Conservation (phyloP, 2,329 filamentous ascomycete species). For the Stagonosporopsis vannaccii region DNA sequence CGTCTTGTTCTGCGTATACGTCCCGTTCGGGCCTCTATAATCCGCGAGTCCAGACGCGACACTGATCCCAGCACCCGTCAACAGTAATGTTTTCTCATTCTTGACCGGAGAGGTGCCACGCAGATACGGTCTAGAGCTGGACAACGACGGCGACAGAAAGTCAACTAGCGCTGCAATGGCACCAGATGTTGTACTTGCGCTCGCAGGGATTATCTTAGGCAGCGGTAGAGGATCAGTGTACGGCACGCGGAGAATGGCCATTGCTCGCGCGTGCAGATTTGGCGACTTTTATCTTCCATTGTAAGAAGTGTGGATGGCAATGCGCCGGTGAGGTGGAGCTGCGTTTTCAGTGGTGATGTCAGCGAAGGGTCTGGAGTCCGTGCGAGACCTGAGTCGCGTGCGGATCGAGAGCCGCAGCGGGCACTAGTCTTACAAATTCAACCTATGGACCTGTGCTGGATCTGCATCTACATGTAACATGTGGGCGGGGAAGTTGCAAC, state of each 20-base stretch:
- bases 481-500: neutral
- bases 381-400: conserved; percentile 14
- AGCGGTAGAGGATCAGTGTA: conserved; percentile 84
- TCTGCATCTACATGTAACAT: neutral
- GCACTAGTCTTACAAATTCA: conserved; percentile 2
- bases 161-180: conserved; percentile 78
- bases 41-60: conserved; percentile 93
- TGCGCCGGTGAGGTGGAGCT: conserved; percentile 11
- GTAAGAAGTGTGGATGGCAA: conserved; percentile 6
- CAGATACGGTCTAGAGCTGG: conserved; percentile 14
- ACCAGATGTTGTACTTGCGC: conserved; percentile 72
- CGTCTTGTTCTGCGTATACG: conserved; percentile 88
- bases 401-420: conserved; percentile 12
- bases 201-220: conserved; percentile 75
- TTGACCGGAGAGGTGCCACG: conserved; percentile 10
- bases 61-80: conserved; percentile 89
- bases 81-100: conserved; percentile 67
- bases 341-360: conserved; percentile 23
- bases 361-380: conserved; percentile 10
- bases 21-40: conserved; percentile 88
- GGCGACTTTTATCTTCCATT: conserved; percentile 13
- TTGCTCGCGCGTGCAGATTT: conserved; percentile 42
- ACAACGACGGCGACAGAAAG: conserved; percentile 69
- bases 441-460: neutral
- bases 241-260: conserved; percentile 83